These are phyloP conservation scores for Austropuccinia psidii DNA, from an alignment of 1,284 basidiomycete genomes.

Conservation along the genomic window DNA sequence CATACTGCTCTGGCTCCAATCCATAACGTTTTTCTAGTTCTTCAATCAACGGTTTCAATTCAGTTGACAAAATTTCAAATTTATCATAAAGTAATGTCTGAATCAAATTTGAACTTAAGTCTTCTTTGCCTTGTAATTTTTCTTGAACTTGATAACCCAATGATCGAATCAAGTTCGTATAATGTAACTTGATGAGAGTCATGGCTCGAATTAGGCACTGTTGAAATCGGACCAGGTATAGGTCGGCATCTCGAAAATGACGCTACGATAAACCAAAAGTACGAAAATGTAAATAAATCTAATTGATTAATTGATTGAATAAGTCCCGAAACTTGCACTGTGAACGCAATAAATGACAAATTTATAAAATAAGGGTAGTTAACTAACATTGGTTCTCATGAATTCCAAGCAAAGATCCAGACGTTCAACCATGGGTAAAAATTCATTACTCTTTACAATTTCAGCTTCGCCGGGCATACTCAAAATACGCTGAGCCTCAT, in stretches of 20 bases:
- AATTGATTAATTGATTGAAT: constrained; percentile 1
- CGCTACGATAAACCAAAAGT: constrained; percentile 55
- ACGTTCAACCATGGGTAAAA: constrained; percentile 84
- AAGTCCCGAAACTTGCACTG: background rate
- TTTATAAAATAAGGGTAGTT: background rate
- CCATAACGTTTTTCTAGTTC: constrained; percentile 72
- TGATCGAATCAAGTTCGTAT: constrained; percentile 66
- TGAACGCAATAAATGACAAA: background rate
- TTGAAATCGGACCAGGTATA: constrained; percentile 84
- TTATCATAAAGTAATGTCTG: constrained; percentile 79
- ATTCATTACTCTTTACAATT: constrained; percentile 76
- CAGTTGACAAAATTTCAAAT: constrained; percentile 63
- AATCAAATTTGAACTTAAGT: constrained; percentile 7
- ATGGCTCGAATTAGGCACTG: constrained; percentile 92
- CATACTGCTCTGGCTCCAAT: constrained; percentile 65
- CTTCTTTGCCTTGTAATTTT: constrained; percentile 13
- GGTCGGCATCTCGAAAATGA: constrained; percentile 77
- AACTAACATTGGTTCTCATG: constrained; percentile 67
- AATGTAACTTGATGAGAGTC: constrained; percentile 91
- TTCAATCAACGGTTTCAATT: constrained; percentile 65
- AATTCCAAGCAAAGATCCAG: constrained; percentile 86
- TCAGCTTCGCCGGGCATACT: constrained; percentile 77
- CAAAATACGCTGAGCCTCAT: constrained; percentile 76
- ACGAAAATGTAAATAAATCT: background rate
- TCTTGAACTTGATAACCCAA: constrained; percentile 58